These are phyloP conservation scores for Abrus precatorius DNA, from an alignment of 306 rosid genomes.

Conservation along the genomic window DNA sequence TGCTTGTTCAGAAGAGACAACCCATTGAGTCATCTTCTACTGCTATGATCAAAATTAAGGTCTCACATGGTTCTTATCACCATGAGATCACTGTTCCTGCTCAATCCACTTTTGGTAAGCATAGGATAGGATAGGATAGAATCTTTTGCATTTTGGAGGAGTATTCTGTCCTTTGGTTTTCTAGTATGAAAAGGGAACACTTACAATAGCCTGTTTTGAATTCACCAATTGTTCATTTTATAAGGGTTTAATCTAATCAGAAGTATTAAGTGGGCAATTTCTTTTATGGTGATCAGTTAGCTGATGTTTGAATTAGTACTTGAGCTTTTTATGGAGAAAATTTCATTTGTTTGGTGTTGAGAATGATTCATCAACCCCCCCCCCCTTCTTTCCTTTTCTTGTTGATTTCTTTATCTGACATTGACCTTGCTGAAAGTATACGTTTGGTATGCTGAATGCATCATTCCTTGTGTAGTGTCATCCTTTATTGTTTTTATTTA, in stretches of 20 bases:
- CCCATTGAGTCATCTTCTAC: constrained; percentile 53
- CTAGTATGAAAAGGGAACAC: constrained; percentile 23
- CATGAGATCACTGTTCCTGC: constrained; percentile 61
- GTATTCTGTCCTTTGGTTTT: background rate
- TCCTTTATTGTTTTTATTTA: background rate
- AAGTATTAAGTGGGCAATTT: constrained; percentile 32
- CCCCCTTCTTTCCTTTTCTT: background rate
- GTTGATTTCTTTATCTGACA: constrained; percentile 36
- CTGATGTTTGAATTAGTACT: constrained; percentile 8
- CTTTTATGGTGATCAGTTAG: background rate
- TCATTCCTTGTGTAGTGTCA: background rate
- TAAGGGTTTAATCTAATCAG: constrained; percentile 32
- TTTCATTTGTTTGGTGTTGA: background rate
- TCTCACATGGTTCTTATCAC: constrained; percentile 68
- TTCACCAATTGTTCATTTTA: constrained; percentile 27
- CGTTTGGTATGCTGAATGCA: background rate
- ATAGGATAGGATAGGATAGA: background rate
- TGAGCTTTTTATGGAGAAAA: constrained; percentile 2
- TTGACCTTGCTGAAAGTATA: constrained; percentile 17
- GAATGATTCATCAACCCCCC: background rate
- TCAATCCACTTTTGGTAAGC: constrained; percentile 72
- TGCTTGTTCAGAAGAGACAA: constrained; percentile 83
- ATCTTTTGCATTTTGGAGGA: constrained; percentile 32
- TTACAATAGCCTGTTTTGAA: constrained; percentile 9
- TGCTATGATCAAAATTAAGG: constrained; percentile 67